These are phyloP conservation scores for Stereum hirsutum DNA, from an alignment of 1,284 basidiomycete genomes.

Conservation along the genomic window DNA sequence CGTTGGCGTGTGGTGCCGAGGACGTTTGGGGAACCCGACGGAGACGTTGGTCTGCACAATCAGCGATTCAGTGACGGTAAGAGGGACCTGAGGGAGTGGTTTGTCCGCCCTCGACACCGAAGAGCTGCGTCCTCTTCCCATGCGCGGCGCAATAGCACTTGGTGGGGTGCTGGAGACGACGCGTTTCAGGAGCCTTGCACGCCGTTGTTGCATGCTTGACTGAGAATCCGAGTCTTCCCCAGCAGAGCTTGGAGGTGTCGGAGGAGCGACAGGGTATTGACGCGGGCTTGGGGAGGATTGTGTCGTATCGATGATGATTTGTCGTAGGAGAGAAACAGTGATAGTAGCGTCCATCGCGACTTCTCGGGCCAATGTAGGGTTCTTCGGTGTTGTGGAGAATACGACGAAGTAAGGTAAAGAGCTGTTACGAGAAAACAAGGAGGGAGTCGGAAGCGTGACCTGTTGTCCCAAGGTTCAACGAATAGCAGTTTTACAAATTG, in stretches of 20 bases:
- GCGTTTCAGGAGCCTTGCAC: conserved; percentile 33
- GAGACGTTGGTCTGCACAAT: conserved; percentile 43
- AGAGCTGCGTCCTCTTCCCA: no score
- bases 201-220: conserved; percentile 12
- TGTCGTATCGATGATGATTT: conserved; percentile 35
- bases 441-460: conserved; percentile 53
- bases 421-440: conserved; percentile 46
- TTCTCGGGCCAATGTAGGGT: conserved; percentile 42
- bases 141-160: conserved; percentile 21
- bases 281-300: conserved; percentile 11
- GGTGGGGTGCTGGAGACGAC: conserved; percentile 31
- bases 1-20: conserved; percentile 23
- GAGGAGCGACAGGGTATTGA: conserved; percentile 18
- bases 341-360: conserved; percentile 63
- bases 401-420: conserved; percentile 62
- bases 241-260: conserved; percentile 30
- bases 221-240: conserved; percentile 38
- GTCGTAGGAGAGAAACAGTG: conserved; percentile 49
- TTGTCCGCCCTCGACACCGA: conserved; percentile 21
- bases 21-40: conserved; percentile 62
- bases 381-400: conserved; percentile 53
- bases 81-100: conserved; percentile 34
- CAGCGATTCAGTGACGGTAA: conserved; percentile 32
- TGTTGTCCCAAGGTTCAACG: conserved; percentile 16
- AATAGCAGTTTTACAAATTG: neutral